A percentile compares a stretch with the other conserved stretches of the same genome.
phyloP scores from a whole-genome alignment of 1,139 yeast genomes.

The Zygosaccharomyces pseudobailii region DNA sequence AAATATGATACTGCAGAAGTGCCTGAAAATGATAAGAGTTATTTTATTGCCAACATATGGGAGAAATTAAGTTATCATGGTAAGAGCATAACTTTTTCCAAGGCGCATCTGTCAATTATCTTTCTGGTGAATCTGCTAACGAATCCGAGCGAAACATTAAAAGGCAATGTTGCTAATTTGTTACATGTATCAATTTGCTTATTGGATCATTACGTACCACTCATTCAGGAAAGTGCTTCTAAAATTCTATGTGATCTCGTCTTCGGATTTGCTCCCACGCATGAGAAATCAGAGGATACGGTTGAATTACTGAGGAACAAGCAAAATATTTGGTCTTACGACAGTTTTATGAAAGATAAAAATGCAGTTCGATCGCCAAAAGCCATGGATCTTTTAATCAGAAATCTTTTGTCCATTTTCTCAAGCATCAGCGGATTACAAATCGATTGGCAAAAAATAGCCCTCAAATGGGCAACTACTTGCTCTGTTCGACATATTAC shows the following conservation, averaged over 20 bases:
- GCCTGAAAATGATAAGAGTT: constrained; percentile 40
- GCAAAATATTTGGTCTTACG: constrained; percentile 73
- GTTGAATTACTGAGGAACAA: constrained; percentile 51
- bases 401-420: constrained; percentile 60
- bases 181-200: constrained; percentile 78
- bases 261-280: constrained; percentile 56
- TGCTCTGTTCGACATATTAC: constrained; percentile 98
- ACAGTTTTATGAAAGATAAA: constrained; percentile 72
- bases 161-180: constrained; percentile 61
- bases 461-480: constrained; percentile 92
- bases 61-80: constrained; percentile 53
- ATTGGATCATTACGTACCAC: constrained; percentile 77
- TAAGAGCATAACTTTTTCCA: constrained; percentile 74
- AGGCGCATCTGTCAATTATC: constrained; percentile 82
- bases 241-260: constrained; percentile 70
- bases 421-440: constrained; percentile 52
- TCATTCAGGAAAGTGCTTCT: constrained; percentile 82
- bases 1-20: constrained; percentile 39
- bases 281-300: constrained; percentile 49
- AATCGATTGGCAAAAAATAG: constrained; percentile 77
- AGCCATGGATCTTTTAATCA: constrained; percentile 74
- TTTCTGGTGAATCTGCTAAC: constrained; percentile 76
- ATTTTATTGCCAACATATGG: constrained; percentile 73
- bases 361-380: constrained; percentile 84
- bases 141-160: constrained; percentile 54